These are phyloP conservation scores for Monosporascus ibericus DNA, from an alignment of 2,329 filamentous ascomycete genomes.

Conservation along the genomic window DNA sequence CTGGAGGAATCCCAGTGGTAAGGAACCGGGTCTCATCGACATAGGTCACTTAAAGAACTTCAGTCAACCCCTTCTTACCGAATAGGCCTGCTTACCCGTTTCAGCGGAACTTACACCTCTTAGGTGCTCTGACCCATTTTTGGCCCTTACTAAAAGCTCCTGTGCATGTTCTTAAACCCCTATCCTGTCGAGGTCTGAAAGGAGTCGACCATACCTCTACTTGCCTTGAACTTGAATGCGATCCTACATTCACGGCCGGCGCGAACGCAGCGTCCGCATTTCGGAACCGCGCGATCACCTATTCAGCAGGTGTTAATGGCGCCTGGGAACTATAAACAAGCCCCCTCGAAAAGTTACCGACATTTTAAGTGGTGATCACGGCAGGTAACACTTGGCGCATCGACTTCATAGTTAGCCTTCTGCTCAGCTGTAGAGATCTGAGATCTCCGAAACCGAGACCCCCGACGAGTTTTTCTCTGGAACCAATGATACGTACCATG, in stretches of 20 bases:
- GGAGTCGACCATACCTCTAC: constrained; percentile 18
- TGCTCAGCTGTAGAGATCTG: neutral
- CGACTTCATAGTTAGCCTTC: neutral
- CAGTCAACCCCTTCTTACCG: neutral
- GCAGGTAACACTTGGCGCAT: constrained; percentile 29
- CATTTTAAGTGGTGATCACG: constrained; percentile 43
- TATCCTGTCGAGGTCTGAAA: neutral
- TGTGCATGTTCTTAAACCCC: constrained; percentile 3
- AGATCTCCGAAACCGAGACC: neutral
- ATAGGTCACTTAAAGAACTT: constrained; percentile 21
- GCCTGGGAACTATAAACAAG: neutral
- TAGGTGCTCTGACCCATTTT: constrained; percentile 23
- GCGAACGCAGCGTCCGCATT: constrained; percentile 25
- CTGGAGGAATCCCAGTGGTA: constrained; percentile 15
- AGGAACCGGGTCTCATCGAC: constrained; percentile 24
- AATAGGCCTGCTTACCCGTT: neutral
- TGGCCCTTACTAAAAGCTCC: constrained; percentile 22
- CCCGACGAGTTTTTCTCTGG: neutral
- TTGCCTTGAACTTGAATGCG: constrained; percentile 28
- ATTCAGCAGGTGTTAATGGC: constrained; percentile 5
- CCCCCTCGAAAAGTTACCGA: constrained; percentile 16
- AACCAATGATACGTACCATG: constrained; percentile 20
- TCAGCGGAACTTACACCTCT: constrained; percentile 15
- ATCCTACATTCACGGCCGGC: constrained; percentile 27
- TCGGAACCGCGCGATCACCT: constrained; percentile 34